Percentiles rank a stretch among this genome's conserved stretches.
These are phyloP conservation scores for Sarcodon sp. DNA, from an alignment of 768 basidiomycete species.

Conservation along the genomic window DNA sequence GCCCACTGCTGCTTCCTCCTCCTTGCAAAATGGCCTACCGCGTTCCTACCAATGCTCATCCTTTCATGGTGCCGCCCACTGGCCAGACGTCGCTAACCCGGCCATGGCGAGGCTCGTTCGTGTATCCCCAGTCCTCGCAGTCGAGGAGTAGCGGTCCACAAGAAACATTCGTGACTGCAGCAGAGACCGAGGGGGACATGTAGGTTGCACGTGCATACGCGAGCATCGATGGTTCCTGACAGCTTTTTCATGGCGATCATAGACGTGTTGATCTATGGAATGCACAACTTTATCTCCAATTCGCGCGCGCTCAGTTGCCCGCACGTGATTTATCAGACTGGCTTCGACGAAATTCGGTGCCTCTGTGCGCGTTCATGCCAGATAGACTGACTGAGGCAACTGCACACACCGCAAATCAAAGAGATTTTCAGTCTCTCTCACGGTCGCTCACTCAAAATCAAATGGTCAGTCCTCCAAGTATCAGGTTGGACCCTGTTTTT, in stretches of 20 bases:
- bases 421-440: slow-evolving; percentile 42
- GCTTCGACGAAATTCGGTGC: slow-evolving; percentile 29
- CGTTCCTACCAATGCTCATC: slow-evolving; percentile 47
- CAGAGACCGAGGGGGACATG: slow-evolving; percentile 64
- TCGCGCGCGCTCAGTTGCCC: slow-evolving; percentile 26
- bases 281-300: slow-evolving; percentile 25
- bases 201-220: slow-evolving; percentile 21
- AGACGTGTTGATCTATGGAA: slow-evolving; percentile 49
- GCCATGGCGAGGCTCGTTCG: slow-evolving; percentile 47
- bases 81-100: slow-evolving; percentile 26
- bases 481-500: slow-evolving; percentile 5
- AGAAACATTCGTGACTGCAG: slow-evolving; percentile 45
- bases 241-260: slow-evolving; percentile 7
- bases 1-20: neutral
- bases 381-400: slow-evolving; percentile 40
- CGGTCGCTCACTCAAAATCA: slow-evolving; percentile 36
- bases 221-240: neutral
- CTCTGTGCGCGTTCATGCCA: slow-evolving; percentile 52
- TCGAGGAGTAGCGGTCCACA: slow-evolving; percentile 29
- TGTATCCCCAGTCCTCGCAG: slow-evolving; percentile 34
- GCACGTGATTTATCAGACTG: slow-evolving; percentile 36
- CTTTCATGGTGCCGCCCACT: slow-evolving; percentile 41
- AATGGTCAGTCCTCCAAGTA: slow-evolving; percentile 26
- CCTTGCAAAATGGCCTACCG: slow-evolving; percentile 38
- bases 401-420: slow-evolving; percentile 34